Evolutionary conservation across 192 early-diverging fungal species (phyloP).

Genomic region (Diversispora epigaea): DNA sequence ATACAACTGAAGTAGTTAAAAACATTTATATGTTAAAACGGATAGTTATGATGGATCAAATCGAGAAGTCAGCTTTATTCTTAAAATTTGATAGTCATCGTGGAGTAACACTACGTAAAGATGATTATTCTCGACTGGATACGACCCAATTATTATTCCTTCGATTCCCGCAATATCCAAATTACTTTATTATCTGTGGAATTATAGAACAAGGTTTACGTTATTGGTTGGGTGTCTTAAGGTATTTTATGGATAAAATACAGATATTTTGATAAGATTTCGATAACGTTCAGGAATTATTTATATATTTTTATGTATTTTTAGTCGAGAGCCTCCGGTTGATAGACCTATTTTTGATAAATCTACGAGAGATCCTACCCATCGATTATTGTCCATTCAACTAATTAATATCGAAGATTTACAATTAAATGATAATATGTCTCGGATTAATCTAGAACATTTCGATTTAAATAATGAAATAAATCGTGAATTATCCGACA

Average conservation of each 20-base stretch:
- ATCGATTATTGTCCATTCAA: background rate
- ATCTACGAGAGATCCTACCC: background rate
- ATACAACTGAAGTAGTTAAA: background rate
- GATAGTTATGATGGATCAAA: background rate
- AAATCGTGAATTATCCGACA: background rate
- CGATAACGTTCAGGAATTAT: background rate
- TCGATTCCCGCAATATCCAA: background rate
- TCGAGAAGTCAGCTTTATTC: slow-evolving; percentile 16
- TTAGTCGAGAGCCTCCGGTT: background rate
- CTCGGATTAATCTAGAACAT: too few species aligned
- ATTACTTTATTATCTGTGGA: slow-evolving; percentile 16
- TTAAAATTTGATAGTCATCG: slow-evolving; percentile 5
- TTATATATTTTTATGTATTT: background rate
- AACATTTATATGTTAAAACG: background rate
- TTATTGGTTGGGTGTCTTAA: background rate
- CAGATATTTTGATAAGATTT: background rate
- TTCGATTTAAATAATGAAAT: too few species aligned
- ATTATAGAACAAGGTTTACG: background rate
- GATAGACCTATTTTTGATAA: background rate
- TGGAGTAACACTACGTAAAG: background rate
- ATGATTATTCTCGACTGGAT: background rate
- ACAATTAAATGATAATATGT: too few species aligned
- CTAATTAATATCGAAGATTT: background rate
- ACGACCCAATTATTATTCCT: background rate
- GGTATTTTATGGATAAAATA: background rate